phyloP scores from a whole-genome alignment of 345 rosid genomes.

The Melaleuca alternifolia region DNA sequence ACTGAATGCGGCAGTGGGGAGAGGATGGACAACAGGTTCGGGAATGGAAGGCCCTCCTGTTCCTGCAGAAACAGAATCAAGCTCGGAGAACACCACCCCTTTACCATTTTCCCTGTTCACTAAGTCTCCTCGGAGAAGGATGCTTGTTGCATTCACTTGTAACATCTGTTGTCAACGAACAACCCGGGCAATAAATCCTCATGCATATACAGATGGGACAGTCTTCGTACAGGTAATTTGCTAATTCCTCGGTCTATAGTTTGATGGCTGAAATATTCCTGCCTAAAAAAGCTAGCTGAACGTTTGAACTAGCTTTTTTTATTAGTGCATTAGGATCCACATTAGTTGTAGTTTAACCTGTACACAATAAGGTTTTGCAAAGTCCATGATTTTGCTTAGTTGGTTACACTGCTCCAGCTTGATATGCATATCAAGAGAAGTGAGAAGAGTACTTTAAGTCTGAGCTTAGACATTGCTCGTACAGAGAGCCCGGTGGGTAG shows the following conservation, averaged over 20 bases:
- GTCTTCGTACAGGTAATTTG: constrained; percentile 75
- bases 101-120: constrained; percentile 93
- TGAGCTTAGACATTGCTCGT: not conserved
- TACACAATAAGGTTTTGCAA: not conserved
- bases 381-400: not conserved
- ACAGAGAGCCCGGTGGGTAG: not conserved
- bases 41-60: constrained; percentile 90
- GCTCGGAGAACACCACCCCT: constrained; percentile 50
- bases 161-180: constrained; percentile 87
- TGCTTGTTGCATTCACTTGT: constrained; percentile 95
- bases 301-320: not conserved
- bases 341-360: not conserved
- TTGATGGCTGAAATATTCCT: not conserved
- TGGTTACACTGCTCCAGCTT: not conserved
- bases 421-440: not conserved
- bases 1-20: constrained; percentile 62
- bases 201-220: constrained; percentile 89
- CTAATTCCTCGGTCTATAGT: not conserved
- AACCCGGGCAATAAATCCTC: constrained; percentile 82
- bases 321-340: not conserved
- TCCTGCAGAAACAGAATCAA: constrained; percentile 36
- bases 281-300: not conserved
- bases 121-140: constrained; percentile 79
- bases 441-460: not conserved
- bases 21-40: constrained; percentile 93